These are phyloP conservation scores for Citropsis articulata DNA, from an alignment of 345 rosid species.

Conservation along the genomic window DNA sequence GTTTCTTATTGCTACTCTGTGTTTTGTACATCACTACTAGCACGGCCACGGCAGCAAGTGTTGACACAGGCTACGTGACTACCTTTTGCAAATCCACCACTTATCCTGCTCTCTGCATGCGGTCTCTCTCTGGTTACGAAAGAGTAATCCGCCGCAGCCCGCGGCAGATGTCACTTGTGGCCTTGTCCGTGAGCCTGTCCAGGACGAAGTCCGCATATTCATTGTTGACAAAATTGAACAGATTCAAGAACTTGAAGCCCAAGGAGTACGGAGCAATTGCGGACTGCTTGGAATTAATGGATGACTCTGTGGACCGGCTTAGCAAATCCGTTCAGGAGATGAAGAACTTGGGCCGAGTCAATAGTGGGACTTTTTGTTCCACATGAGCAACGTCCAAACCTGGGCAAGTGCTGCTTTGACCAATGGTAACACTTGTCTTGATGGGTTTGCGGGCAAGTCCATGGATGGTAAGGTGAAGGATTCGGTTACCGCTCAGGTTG, in stretches of 20 bases:
- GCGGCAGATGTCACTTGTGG: conserved; percentile 58
- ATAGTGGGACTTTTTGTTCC: conserved; percentile 54
- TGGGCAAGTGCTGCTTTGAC: conserved; percentile 96
- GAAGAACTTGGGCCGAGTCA: conserved; percentile 41
- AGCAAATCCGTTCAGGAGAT: conserved; percentile 58
- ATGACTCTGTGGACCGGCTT: conserved; percentile 67
- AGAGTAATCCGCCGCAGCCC: conserved; percentile 55
- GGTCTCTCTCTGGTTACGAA: conserved; percentile 58
- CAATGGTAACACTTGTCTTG: conserved; percentile 80
- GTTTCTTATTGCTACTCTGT: not conserved
- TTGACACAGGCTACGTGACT: conserved; percentile 46
- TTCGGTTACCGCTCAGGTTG: conserved; percentile 48
- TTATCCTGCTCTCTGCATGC: conserved; percentile 64
- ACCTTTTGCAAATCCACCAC: conserved; percentile 61
- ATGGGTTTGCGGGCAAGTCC: conserved; percentile 67
- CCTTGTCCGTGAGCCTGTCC: conserved; percentile 60
- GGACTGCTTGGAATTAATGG: conserved; percentile 69
- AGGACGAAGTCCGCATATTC: conserved; percentile 49
- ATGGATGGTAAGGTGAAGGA: conserved; percentile 62
- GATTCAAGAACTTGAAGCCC: conserved; percentile 46
- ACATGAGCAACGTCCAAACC: conserved; percentile 80
- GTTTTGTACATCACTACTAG: conserved; percentile 3
- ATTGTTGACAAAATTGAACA: conserved; percentile 47
- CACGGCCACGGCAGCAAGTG: conserved; percentile 18
- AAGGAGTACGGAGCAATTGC: conserved; percentile 56